phyloP scores from a whole-genome alignment of 2,329 filamentous ascomycete genomes.

The Anthostomella pinea region DNA sequence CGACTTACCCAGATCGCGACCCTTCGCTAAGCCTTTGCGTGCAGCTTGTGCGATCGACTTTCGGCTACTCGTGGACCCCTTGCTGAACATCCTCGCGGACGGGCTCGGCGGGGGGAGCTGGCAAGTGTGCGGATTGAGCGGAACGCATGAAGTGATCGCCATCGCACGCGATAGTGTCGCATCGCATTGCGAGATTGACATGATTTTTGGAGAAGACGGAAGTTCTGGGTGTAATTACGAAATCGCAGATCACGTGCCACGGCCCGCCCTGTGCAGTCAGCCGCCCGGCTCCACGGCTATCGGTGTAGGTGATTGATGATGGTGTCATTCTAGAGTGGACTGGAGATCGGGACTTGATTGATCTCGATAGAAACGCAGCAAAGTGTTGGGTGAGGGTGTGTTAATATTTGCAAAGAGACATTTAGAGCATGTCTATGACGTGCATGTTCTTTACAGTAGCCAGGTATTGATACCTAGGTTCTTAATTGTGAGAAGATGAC shows the following conservation, averaged over 20 bases:
- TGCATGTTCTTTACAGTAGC: too few relatives aligned
- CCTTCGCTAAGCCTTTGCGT: background rate
- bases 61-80: slow-evolving; percentile 3
- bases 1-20: background rate
- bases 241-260: slow-evolving; percentile 3
- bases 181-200: slow-evolving; percentile 11
- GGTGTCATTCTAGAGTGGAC: too few relatives aligned
- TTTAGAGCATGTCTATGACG: too few relatives aligned
- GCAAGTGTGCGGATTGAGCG: background rate
- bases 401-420: too few relatives aligned
- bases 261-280: slow-evolving; percentile 1
- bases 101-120: slow-evolving; percentile 1
- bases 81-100: background rate
- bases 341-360: too few relatives aligned
- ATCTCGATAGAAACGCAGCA: too few relatives aligned
- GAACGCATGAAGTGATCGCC: slow-evolving; percentile 8
- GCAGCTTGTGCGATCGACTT: slow-evolving; percentile 3
- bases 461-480: too few relatives aligned
- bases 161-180: slow-evolving; percentile 19
- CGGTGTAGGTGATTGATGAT: too few relatives aligned
- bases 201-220: slow-evolving; percentile 5
- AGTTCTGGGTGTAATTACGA: background rate
- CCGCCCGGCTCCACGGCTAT: slow-evolving; percentile 15
- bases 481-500: too few relatives aligned
- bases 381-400: too few relatives aligned